Conservation (phyloP, 805 yeast species). For the Wickerhamomyces rabaulensis region DNA sequence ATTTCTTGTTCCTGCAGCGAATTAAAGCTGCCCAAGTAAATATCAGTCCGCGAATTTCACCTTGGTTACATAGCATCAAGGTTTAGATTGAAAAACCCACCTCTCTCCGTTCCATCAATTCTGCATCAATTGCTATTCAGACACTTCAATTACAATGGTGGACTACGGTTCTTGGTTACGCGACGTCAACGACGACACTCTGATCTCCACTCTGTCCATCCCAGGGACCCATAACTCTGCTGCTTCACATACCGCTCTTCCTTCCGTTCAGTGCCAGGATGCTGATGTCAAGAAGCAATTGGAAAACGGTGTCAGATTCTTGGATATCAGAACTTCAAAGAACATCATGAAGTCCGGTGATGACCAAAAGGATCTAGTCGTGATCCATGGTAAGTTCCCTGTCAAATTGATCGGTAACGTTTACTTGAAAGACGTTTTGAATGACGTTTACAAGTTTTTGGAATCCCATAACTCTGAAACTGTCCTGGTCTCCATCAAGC, state of each 20-base stretch:
- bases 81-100: too few species aligned
- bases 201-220: constrained; percentile 49
- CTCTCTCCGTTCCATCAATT: background rate
- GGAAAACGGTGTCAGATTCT: constrained; percentile 67
- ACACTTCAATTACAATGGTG: constrained; percentile 14
- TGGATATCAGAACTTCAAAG: constrained; percentile 63
- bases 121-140: too few species aligned
- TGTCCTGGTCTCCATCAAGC: constrained; percentile 64
- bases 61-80: too few species aligned
- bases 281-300: constrained; percentile 55
- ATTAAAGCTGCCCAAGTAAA: too few species aligned
- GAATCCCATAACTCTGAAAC: constrained; percentile 49
- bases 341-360: constrained; percentile 46
- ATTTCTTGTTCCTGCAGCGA: too few species aligned
- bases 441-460: constrained; percentile 56
- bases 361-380: constrained; percentile 47
- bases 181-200: constrained; percentile 44
- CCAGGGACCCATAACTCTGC: constrained; percentile 89
- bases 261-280: constrained; percentile 75
- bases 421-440: constrained; percentile 44
- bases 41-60: background rate
- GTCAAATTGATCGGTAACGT: constrained; percentile 55
- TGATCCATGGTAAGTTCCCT: constrained; percentile 74
- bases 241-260: constrained; percentile 64
- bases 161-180: constrained; percentile 43